Evolutionary conservation across 2,329 filamentous ascomycete species (phyloP).

Genomic region (Claviceps fusiformis): DNA sequence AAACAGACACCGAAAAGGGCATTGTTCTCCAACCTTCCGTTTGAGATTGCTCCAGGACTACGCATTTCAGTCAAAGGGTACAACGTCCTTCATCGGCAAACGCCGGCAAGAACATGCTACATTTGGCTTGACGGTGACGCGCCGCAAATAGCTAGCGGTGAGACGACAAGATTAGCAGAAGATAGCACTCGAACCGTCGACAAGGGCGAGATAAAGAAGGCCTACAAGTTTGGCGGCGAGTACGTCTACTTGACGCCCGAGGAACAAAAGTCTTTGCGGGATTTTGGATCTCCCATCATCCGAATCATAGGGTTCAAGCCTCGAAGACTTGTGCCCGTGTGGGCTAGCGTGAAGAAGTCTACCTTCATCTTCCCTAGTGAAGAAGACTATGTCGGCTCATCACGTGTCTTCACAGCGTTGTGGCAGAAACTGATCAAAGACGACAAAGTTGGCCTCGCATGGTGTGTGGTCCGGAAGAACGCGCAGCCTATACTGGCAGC

Average conservation of each 20-base stretch:
- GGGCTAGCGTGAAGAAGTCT: conserved; percentile 76
- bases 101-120: conserved; percentile 69
- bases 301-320: conserved; percentile 92
- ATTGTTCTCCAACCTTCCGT: conserved; percentile 71
- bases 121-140: conserved; percentile 81
- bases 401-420: conserved; percentile 79
- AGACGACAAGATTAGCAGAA: conserved; percentile 62
- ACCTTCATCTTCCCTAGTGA: conserved; percentile 93
- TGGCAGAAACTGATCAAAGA: conserved; percentile 74
- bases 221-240: conserved; percentile 91
- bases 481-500: conserved; percentile 68
- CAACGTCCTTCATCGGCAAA: conserved; percentile 74
- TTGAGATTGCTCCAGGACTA: conserved; percentile 76
- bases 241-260: conserved; percentile 76
- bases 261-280: conserved; percentile 62
- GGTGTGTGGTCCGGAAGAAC: conserved; percentile 76
- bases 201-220: conserved; percentile 72
- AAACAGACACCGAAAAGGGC: conserved; percentile 76
- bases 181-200: conserved; percentile 67
- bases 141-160: conserved; percentile 62
- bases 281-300: conserved; percentile 72
- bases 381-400: conserved; percentile 78
- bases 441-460: conserved; percentile 73
- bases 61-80: conserved; percentile 89
- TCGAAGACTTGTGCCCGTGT: conserved; percentile 56